Percentiles rank a stretch among this genome's conserved stretches.
Evolutionary conservation across 441 rosid genomes (phyloP).

Genomic region (Gossypium davidsonii): DNA sequence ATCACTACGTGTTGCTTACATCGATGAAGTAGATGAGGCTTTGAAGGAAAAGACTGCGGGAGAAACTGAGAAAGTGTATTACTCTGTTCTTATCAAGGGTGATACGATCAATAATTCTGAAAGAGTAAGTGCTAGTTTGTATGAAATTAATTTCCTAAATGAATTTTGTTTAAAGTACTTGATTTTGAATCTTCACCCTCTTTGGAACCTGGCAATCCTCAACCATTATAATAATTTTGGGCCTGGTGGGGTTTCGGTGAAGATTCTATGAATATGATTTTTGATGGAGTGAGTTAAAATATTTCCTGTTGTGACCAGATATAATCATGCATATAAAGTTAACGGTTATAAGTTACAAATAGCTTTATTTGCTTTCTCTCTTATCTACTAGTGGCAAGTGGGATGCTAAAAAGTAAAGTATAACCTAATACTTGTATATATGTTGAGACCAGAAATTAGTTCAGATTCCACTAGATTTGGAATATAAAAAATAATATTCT

Average conservation of each 20-base stretch:
- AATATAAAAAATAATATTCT: background rate
- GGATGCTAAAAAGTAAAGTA: background rate
- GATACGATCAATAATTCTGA: conserved; percentile 27
- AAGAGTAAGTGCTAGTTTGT: conserved; percentile 5
- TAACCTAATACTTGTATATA: background rate
- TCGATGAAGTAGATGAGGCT: conserved; percentile 72
- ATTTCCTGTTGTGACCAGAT: background rate
- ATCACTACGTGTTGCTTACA: conserved; percentile 82
- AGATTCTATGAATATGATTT: background rate
- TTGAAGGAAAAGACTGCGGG: conserved; percentile 29
- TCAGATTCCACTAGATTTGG: background rate
- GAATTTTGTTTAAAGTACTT: background rate
- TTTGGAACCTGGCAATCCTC: background rate
- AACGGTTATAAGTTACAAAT: background rate
- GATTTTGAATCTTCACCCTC: conserved; percentile 1
- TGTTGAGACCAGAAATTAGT: background rate
- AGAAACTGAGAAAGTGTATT: conserved; percentile 44
- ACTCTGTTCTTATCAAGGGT: conserved; percentile 93
- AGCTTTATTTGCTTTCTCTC: background rate
- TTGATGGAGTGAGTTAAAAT: background rate
- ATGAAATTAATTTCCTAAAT: background rate
- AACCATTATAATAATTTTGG: background rate
- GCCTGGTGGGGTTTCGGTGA: background rate
- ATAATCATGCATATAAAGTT: background rate
- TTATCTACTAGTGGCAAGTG: background rate